Evolutionary conservation across 106 monocot species (phyloP).

Genomic region (Dioscorea alata): DNA sequence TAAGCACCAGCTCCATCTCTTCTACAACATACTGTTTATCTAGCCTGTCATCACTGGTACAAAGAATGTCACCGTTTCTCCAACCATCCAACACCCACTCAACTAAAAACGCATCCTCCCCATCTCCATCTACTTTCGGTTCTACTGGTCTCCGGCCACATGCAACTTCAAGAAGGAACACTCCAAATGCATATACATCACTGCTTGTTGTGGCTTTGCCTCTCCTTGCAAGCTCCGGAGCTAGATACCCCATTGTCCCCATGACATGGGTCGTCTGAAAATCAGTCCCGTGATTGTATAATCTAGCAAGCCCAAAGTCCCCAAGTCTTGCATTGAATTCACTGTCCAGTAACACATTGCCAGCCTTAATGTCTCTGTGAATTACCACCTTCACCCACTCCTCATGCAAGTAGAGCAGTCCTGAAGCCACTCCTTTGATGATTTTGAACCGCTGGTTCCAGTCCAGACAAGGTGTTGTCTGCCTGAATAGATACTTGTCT

Average conservation of each 20-base stretch:
- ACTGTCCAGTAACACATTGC: constrained; percentile 18
- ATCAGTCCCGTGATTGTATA: constrained; percentile 9
- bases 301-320: constrained; percentile 23
- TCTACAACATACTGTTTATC: background rate
- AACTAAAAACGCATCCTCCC: background rate
- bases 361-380: constrained; percentile 16
- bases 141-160: constrained; percentile 20
- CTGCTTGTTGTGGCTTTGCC: constrained; percentile 13
- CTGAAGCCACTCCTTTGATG: constrained; percentile 2
- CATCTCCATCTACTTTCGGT: background rate
- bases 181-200: constrained; percentile 15
- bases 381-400: background rate
- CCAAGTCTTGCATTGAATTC: constrained; percentile 21
- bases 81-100: constrained; percentile 8
- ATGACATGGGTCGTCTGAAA: constrained; percentile 2
- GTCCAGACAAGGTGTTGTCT: background rate
- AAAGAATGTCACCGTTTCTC: constrained; percentile 4
- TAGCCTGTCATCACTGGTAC: constrained; percentile 2
- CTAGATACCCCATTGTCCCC: constrained; percentile 17
- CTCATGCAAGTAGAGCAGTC: constrained; percentile 8
- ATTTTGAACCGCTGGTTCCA: constrained; percentile 6
- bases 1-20: constrained; percentile 10
- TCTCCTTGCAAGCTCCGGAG: constrained; percentile 15
- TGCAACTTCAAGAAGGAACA: constrained; percentile 17
- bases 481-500: background rate